These are phyloP conservation scores for Funneliformis caledonium DNA, from an alignment of 371 early-diverging fungal genomes.

Conservation along the genomic window DNA sequence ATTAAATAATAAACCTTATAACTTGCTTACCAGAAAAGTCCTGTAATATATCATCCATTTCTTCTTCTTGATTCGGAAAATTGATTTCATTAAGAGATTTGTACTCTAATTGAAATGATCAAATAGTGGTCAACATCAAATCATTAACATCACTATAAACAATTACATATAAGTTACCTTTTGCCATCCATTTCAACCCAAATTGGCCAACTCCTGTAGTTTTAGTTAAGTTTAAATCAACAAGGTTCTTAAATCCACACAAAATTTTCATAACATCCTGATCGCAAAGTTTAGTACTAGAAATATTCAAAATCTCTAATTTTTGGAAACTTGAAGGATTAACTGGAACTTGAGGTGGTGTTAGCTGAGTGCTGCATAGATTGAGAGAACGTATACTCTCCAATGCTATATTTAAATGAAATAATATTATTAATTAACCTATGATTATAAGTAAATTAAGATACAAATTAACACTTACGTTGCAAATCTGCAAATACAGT, in stretches of 20 bases:
- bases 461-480: neutral
- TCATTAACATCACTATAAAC: neutral
- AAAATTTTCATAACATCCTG: slow-evolving; percentile 13
- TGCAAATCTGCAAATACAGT: neutral
- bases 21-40: slow-evolving; percentile 13
- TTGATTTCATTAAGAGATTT: neutral
- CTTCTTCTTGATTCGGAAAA: slow-evolving; percentile 2
- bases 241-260: neutral
- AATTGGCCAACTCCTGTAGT: neutral
- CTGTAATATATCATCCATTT: slow-evolving; percentile 1
- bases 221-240: neutral
- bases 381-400: neutral
- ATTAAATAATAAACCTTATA: neutral
- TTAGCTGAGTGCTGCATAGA: neutral
- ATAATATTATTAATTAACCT: neutral
- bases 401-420: neutral
- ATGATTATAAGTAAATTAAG: neutral
- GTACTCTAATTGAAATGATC: neutral
- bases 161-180: neutral
- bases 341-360: neutral
- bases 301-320: slow-evolving; percentile 1
- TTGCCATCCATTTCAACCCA: slow-evolving; percentile 19
- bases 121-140: neutral
- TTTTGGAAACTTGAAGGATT: neutral
- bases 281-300: neutral